These are phyloP conservation scores for Colletotrichum acutatum DNA, from an alignment of 2,329 filamentous ascomycete species.

Conservation along the genomic window DNA sequence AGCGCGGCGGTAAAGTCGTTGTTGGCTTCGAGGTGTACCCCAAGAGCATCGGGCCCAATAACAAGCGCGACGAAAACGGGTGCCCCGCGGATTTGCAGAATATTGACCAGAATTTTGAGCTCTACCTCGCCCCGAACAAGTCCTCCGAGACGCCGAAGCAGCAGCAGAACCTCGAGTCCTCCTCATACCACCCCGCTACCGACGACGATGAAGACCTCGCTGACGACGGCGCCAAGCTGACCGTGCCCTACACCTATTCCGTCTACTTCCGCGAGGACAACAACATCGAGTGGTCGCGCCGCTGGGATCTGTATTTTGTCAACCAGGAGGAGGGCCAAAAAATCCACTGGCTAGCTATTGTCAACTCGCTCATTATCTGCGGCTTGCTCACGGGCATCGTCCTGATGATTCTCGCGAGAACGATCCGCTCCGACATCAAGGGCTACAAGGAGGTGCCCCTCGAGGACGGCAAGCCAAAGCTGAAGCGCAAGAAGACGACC, in stretches of 20 bases:
- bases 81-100: conserved; percentile 76
- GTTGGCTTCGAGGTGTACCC: conserved; percentile 92
- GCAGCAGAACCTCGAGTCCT: conserved; percentile 62
- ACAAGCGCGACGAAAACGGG: conserved; percentile 69
- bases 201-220: conserved; percentile 62
- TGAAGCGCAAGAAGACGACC: conserved; percentile 59
- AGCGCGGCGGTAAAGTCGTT: conserved; percentile 80
- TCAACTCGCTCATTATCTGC: conserved; percentile 88
- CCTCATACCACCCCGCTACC: conserved; percentile 62
- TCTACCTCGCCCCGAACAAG: conserved; percentile 73
- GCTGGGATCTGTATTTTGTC: conserved; percentile 92
- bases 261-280: conserved; percentile 90
- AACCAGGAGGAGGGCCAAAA: conserved; percentile 85
- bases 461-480: conserved; percentile 73
- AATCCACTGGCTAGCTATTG: conserved; percentile 88
- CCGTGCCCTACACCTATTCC: conserved; percentile 87
- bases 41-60: conserved; percentile 77
- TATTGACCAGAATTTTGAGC: conserved; percentile 72
- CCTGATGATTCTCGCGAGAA: conserved; percentile 82
- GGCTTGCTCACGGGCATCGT: conserved; percentile 82
- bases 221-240: conserved; percentile 73
- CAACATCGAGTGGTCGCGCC: conserved; percentile 81
- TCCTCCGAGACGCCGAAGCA: conserved; percentile 59
- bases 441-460: conserved; percentile 72
- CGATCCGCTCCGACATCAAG: conserved; percentile 82